Percentiles rank a stretch among this genome's conserved stretches.
Evolutionary conservation across 1,284 basidiomycete genomes (phyloP).

Genomic region (Cutaneotrichosporon mucoides): DNA sequence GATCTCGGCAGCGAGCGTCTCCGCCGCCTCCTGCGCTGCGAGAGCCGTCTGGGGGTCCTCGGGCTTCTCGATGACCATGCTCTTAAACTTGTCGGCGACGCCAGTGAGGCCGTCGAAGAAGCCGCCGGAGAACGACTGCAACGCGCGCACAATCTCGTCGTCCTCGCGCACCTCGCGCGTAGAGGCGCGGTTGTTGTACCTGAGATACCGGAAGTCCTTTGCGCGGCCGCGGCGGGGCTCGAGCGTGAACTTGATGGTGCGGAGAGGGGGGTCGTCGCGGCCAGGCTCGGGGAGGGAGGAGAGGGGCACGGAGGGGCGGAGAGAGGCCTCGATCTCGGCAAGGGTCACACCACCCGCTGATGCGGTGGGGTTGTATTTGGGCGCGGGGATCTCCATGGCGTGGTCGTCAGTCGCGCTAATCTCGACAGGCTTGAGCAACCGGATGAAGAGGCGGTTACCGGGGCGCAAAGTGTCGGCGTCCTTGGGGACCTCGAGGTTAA

Average conservation of each 20-base stretch:
- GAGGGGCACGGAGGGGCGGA: neutral
- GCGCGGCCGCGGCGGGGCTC: constrained; percentile 7
- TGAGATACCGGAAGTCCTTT: neutral
- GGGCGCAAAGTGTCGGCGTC: constrained; percentile 24
- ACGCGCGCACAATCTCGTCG: constrained; percentile 22
- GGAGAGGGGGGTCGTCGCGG: neutral
- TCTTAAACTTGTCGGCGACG: constrained; percentile 23
- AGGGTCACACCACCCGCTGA: constrained; percentile 3
- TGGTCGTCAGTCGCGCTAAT: constrained; percentile 22
- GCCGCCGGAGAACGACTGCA: constrained; percentile 27
- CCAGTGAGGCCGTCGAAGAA: constrained; percentile 36
- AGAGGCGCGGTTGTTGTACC: neutral
- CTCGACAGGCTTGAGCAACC: constrained; percentile 26
- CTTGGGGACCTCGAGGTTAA: constrained; percentile 23
- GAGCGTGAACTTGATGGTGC: constrained; percentile 18
- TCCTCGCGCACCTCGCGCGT: constrained; percentile 20
- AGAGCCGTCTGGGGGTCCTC: constrained; percentile 9
- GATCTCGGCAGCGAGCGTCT: constrained; percentile 9
- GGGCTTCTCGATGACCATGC: constrained; percentile 6
- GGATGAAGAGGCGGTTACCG: constrained; percentile 19
- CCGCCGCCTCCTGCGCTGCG: constrained; percentile 15
- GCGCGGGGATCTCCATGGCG: constrained; percentile 30
- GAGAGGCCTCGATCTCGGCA: constrained; percentile 5
- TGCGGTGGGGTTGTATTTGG: neutral
- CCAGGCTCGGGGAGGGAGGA: too few relatives aligned